Evolutionary conservation across 306 rosid species (phyloP), one percentile per base, ranked within the genome.

Genomic region (Quercus mongolica): DNA sequence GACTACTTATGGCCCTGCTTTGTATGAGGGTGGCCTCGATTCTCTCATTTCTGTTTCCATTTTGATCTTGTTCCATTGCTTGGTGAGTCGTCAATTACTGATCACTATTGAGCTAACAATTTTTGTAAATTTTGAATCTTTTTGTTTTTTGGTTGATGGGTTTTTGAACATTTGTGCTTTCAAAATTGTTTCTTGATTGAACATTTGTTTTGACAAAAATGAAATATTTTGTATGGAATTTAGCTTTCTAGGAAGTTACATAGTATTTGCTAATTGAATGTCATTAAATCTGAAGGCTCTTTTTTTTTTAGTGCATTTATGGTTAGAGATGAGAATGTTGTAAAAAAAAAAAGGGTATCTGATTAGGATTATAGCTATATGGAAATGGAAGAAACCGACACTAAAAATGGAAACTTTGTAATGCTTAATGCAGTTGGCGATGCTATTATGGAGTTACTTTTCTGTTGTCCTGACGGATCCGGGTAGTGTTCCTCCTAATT

Each of bases 361-460:
- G 78, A 51, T 74, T 49, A 63, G 51, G 77, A 58, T 30, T 14
- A 44, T 13, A 49, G 5, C 54, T 49, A 13, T 49, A 3, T 49
- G 54, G 17, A 49, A 49, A 10, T 74, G 19, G 44, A 75, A 67
- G 71, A 30, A 79, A 56, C 18, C 81, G 59, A 61, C 58, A 25
- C 76, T 75, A 26, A 64, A 33, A 79, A 72, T 78, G 75, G 79
- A 46, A 67, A 23, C 68, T 77, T 80, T 74, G 51, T 78, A 77
- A 63, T 57, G 59, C 73, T 79, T 82, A 23, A 49, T 87, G 86
- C 95, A 96, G 99, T 81, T 96, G 87, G 89, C 83, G 88, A 93
- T 96, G 99, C 90, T 96, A 62, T 75, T 96, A 54, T 96, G 99
- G 99, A 96, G 99, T 89, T 96, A 96, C 73, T 96, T 96, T 75